Evolutionary conservation across 768 basidiomycete species (phyloP), one percentile per base, ranked within the genome.

Genomic region (Hericium coralloides): DNA sequence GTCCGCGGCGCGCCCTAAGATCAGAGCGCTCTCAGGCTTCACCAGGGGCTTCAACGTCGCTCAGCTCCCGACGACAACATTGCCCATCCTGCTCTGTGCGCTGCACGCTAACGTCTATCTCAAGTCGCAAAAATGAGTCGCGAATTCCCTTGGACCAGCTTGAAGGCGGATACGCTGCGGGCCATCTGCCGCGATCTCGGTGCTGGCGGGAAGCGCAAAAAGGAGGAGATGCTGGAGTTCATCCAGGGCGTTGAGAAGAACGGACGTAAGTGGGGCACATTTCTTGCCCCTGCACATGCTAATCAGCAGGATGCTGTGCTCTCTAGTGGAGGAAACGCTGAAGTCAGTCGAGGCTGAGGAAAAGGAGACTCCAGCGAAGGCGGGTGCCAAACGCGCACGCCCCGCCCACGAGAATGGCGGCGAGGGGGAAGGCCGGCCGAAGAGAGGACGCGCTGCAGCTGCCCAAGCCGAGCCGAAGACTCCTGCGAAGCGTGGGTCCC

Each of bases 161-260:
- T 67, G 45, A 64, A 61, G 31, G 58, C 57, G 23, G 63, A 66
- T n/a, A 67, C 67, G 2, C 50, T 67, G 38, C 64, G 63, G 49
- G 57, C 62, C 2, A 58, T 67, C 15, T 56, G 60, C 57, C 59
- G 59, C 22, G 67, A 67, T 56, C 59, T 67, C 37, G 67, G 65
- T 38, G 58, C 66, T 17, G 52, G 56, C 22, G 52, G 52, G 5
- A 59, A 57, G 51, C 55, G 49, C 43, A 56, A 56, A 26, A 60
- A 60, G 52, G 58, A 60, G 31, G 65, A 63, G 5, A 63, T 67
- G 61, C 54, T 64, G 52, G 55, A 61, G 38, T 60, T 62, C 25
- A 56, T 67, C 36, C 56, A 56, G 3, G 59, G 56, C 18, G 60
- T 67, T 22, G 65, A 66, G 52, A 53, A 51, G 39, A 56, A 58